phyloP scores from a whole-genome alignment of 805 yeast species.

The Spencermartinsiella europaea region DNA sequence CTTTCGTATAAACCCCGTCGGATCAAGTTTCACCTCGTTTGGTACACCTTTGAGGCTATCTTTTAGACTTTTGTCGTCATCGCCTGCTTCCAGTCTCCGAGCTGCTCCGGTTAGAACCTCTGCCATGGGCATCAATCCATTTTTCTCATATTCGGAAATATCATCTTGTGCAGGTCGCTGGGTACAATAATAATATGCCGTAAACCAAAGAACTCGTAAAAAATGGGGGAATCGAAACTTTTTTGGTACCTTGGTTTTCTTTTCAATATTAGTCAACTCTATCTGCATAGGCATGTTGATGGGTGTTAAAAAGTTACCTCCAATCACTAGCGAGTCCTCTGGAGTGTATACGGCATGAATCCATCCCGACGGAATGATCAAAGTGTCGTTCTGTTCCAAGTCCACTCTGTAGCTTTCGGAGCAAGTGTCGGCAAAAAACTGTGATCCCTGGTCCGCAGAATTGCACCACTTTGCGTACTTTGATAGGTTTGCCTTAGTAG shows the following conservation, averaged over 20 bases:
- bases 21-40: not conserved
- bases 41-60: constrained; percentile 1
- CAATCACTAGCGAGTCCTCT: constrained; percentile 71
- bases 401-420: constrained; percentile 50
- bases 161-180: constrained; percentile 6
- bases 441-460: constrained; percentile 53
- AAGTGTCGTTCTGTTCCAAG: constrained; percentile 59
- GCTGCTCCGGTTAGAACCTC: constrained; percentile 8
- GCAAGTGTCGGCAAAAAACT: constrained; percentile 58
- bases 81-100: not conserved
- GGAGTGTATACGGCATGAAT: constrained; percentile 88
- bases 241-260: constrained; percentile 63
- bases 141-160: constrained; percentile 2
- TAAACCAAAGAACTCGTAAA: constrained; percentile 61
- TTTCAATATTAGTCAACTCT: constrained; percentile 56
- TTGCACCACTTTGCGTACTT: constrained; percentile 70
- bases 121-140: constrained; percentile 6
- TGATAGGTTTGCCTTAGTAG: constrained; percentile 56
- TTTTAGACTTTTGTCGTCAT: not conserved
- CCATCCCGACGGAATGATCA: constrained; percentile 89
- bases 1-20: not conserved
- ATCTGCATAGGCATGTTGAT: constrained; percentile 60
- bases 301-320: constrained; percentile 79
- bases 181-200: constrained; percentile 42
- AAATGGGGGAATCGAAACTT: constrained; percentile 77